Evolutionary conservation across 1,284 basidiomycete genomes (phyloP), one percentile per base, ranked within the genome.

Genomic region (Cystobasidium pallidum): DNA sequence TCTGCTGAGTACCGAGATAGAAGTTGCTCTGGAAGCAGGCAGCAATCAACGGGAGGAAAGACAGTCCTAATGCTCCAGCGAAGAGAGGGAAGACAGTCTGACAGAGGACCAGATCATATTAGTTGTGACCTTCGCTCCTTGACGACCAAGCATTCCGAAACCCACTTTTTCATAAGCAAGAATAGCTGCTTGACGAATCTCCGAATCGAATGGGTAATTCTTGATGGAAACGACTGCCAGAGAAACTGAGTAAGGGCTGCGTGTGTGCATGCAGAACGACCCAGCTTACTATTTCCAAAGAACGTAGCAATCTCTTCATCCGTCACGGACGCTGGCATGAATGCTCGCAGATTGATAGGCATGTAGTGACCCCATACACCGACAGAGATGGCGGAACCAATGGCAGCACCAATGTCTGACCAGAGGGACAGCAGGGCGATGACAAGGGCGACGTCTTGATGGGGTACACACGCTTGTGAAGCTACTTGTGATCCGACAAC

Each of bases 391-490:
- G 75, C 75, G 30, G 54, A 21, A 15, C 78, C 77, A 32, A 78
- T 73, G 11, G 76, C 74, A n/a, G 51, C 52, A 30, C 75, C 65
- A 75, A 78, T 67, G 32, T 75, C 51, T 0, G 77, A 71, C 76
- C 76, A 78, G 26, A 80, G 55, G 15, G 66, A 66, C 6, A 80
- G 75, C 11, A 77, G 67, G 0, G 77, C 58, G 43, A 79, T 78
- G 51, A 75, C 77, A 39, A 75, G 70, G 0, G 79, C 77, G 8
- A 79, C 74, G 52, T 79, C 79, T 55, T 75, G 70, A 65, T 80
- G 78, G 10, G 79, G 77, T 2, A 80, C 78, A 13, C 76, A 77
- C 0, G 75, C 79, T 58, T 80, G 79, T n/a, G 78, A 76, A 2
- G 73, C 77, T 30, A 79, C 76, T 11, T 77, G 75, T 1, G 75